phyloP scores from a whole-genome alignment of 768 basidiomycete species.

The Krasilnikovozyma curviuscula region DNA sequence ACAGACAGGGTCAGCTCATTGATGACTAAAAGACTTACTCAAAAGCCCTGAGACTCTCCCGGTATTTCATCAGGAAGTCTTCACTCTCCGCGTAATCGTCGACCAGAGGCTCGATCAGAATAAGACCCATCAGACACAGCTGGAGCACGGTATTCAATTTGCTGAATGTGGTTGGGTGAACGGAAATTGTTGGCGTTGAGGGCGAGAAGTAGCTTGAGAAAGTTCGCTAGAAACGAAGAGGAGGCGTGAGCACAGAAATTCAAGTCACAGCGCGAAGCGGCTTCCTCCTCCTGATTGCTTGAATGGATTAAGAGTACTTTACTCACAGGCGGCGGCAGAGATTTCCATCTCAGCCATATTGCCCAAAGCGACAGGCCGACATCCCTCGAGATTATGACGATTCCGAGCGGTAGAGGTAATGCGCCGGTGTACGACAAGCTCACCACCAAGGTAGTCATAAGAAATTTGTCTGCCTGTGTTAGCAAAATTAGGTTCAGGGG shows the following conservation, averaged over 20 bases:
- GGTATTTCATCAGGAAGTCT: conserved; percentile 28
- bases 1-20: background rate
- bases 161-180: conserved; percentile 47
- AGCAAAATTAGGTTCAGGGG: background rate
- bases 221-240: conserved; percentile 46
- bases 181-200: conserved; percentile 83
- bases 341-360: conserved; percentile 80
- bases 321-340: conserved; percentile 67
- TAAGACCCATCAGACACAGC: conserved; percentile 70
- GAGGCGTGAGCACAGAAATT: background rate
- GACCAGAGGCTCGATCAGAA: conserved; percentile 58
- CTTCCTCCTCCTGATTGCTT: background rate
- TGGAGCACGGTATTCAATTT: conserved; percentile 87
- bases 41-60: background rate
- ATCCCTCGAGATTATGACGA: conserved; percentile 75
- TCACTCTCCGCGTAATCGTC: conserved; percentile 39
- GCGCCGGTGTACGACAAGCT: background rate
- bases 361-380: conserved; percentile 66
- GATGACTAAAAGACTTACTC: background rate
- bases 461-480: conserved; percentile 57
- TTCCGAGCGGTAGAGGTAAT: conserved; percentile 43
- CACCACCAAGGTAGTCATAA: conserved; percentile 77
- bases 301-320: background rate
- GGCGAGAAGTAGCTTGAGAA: conserved; percentile 89
- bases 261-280: background rate